phyloP scores from a whole-genome alignment of 768 basidiomycete species.

The Leccinum fibrillosum region DNA sequence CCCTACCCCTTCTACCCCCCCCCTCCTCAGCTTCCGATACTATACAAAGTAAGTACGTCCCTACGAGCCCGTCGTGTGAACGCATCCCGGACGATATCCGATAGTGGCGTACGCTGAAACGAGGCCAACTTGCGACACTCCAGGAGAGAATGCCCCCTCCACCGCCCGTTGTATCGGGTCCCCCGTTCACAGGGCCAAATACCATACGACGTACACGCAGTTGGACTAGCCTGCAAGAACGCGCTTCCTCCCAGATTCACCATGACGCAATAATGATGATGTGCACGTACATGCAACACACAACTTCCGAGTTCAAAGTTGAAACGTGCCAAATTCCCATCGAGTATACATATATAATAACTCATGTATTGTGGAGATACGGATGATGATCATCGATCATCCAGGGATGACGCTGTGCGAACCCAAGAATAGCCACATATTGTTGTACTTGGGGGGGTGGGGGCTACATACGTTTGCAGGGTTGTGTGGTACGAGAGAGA shows the following conservation, averaged over 20 bases:
- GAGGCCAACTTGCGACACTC: background rate
- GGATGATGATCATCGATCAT: conserved; percentile 5
- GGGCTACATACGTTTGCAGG: background rate
- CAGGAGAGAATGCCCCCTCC: background rate
- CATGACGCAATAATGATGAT: background rate
- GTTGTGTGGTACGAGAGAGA: background rate
- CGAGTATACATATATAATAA: background rate
- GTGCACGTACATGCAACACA: background rate
- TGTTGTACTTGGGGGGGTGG: background rate
- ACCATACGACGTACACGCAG: background rate
- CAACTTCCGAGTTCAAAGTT: background rate
- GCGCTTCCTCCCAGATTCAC: background rate
- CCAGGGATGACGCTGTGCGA: conserved; percentile 1
- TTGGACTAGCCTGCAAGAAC: background rate
- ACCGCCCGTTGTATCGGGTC: background rate
- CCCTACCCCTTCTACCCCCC: background rate
- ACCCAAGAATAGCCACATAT: conserved; percentile 6
- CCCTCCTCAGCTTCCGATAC: background rate
- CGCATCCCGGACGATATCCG: conserved; percentile 2
- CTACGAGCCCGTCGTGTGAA: conserved; percentile 24
- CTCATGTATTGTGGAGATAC: background rate
- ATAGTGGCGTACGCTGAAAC: conserved; percentile 17
- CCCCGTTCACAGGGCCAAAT: background rate
- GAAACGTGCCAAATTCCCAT: background rate
- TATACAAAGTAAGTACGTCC: background rate